These are phyloP conservation scores for Cystofilobasidium capitatum DNA, from an alignment of 768 basidiomycete genomes.

Conservation along the genomic window DNA sequence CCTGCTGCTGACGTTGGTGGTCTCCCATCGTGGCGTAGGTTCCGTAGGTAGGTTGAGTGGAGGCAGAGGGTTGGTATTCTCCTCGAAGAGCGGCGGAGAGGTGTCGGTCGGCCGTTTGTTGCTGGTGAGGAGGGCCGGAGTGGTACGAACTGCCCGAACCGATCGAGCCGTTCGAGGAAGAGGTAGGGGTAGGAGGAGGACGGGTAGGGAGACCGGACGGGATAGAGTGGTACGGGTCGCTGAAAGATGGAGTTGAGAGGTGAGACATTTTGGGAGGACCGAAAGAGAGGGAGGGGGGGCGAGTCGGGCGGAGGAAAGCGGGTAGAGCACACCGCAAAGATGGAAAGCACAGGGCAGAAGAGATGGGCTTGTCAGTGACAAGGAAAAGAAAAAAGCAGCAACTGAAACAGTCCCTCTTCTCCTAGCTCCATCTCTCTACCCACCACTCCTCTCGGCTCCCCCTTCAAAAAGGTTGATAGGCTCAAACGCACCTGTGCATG, in stretches of 20 bases:
- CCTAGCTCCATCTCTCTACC: not conserved
- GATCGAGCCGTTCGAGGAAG: constrained; percentile 15
- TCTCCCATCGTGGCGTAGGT: constrained; percentile 9
- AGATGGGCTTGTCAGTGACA: too few species aligned
- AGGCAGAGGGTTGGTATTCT: constrained; percentile 6
- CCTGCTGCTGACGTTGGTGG: not conserved
- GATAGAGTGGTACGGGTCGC: not conserved
- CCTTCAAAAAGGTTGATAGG: too few species aligned
- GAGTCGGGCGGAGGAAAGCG: not conserved
- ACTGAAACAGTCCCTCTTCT: not conserved
- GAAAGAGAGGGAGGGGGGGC: not conserved
- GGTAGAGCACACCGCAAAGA: not conserved
- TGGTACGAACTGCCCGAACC: constrained; percentile 17
- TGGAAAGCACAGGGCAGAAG: too few species aligned
- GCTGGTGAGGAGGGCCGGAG: not conserved
- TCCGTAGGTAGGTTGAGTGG: constrained; percentile 2
- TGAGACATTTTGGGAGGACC: not conserved
- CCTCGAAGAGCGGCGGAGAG: constrained; percentile 24
- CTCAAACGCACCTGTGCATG: not conserved
- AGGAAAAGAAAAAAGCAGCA: too few species aligned
- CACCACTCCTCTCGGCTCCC: not conserved
- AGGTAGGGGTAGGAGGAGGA: not conserved
- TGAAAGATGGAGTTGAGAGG: not conserved
- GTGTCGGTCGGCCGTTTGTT: constrained; percentile 6
- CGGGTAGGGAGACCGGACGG: not conserved